Percentiles rank a stretch among this genome's conserved stretches.
These are phyloP conservation scores for Rubia tinctorum DNA, from an alignment of 305 asterid genomes.

Conservation along the genomic window DNA sequence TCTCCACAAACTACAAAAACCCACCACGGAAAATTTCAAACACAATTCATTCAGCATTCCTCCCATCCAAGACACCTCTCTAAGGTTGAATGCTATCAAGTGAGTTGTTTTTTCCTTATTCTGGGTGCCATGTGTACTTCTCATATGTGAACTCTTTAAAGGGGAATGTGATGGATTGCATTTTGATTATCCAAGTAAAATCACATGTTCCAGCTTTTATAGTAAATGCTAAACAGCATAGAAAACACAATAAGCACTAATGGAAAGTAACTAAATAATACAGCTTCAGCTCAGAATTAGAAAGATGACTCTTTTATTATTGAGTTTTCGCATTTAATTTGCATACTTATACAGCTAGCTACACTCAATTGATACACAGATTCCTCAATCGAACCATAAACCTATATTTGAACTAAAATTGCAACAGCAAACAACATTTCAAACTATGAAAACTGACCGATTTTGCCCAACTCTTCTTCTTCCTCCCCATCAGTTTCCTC, in stretches of 20 bases:
- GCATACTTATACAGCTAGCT: background rate
- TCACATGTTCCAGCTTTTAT: background rate
- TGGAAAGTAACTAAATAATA: background rate
- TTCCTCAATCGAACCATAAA: background rate
- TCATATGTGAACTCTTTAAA: background rate
- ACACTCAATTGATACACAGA: background rate
- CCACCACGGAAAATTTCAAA: too few relatives aligned
- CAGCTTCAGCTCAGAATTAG: background rate
- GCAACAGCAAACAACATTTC: background rate
- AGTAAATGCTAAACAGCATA: background rate
- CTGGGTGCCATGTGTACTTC: background rate
- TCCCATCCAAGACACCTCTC: background rate
- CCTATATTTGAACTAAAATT: background rate
- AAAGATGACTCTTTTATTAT: background rate
- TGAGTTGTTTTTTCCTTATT: too few relatives aligned
- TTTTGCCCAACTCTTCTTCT: conserved; percentile 33
- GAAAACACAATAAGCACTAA: background rate
- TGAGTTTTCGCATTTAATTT: background rate
- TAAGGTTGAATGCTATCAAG: background rate
- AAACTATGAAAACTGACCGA: conserved; percentile 35
- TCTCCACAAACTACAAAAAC: too few relatives aligned
- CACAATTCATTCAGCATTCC: background rate
- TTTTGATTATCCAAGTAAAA: background rate
- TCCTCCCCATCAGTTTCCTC: conserved; percentile 6
- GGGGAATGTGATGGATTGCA: background rate